Evolutionary conservation across 2,329 filamentous ascomycete genomes (phyloP).

Genomic region (Fusarium beomiforme): DNA sequence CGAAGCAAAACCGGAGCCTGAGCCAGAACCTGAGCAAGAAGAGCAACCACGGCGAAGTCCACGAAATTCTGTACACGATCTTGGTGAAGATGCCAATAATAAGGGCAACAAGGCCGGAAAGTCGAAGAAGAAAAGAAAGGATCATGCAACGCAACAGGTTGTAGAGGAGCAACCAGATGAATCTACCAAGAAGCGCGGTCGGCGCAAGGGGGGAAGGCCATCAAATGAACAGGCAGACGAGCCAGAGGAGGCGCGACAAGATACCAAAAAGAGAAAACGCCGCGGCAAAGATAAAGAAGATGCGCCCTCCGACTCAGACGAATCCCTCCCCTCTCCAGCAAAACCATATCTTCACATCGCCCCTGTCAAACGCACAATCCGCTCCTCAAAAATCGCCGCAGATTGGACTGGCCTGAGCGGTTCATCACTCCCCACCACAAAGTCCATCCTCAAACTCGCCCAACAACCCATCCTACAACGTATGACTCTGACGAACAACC

Average conservation of each 20-base stretch:
- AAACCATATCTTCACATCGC: conserved; percentile 62
- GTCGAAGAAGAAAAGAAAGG: conserved; percentile 26
- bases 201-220: conserved; percentile 11
- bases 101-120: conserved; percentile 22
- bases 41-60: conserved; percentile 26
- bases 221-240: not conserved
- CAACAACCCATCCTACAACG: conserved; percentile 70
- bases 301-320: conserved; percentile 31
- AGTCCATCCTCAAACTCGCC: conserved; percentile 65
- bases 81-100: conserved; percentile 22
- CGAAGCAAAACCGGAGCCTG: not conserved
- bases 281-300: conserved; percentile 30
- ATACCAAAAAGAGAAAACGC: conserved; percentile 19
- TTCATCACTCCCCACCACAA: conserved; percentile 65
- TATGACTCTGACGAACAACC: conserved; percentile 58
- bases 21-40: conserved; percentile 4
- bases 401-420: conserved; percentile 72
- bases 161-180: conserved; percentile 9
- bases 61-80: conserved; percentile 29
- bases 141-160: conserved; percentile 1
- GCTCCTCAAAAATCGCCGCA: conserved; percentile 71
- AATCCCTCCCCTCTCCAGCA: conserved; percentile 42
- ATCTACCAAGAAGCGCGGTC: conserved; percentile 27
- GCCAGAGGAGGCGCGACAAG: not conserved
- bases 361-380: conserved; percentile 62